phyloP scores from a whole-genome alignment of 495 filamentous ascomycete genomes.

The Tuber magnatum region DNA sequence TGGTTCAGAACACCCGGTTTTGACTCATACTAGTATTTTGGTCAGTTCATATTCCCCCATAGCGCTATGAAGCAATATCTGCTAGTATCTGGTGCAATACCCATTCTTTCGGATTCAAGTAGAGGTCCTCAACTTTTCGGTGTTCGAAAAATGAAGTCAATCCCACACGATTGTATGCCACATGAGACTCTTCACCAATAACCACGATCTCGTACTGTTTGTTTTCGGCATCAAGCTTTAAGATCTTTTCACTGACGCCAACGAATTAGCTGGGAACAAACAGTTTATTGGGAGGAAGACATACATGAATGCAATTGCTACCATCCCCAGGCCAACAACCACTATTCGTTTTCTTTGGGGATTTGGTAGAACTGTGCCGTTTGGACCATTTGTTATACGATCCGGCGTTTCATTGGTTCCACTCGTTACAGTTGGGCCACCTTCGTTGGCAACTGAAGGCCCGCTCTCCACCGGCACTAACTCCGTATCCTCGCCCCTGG shows the following conservation, averaged over 20 bases:
- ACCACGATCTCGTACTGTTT: conserved; percentile 80
- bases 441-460: conserved; percentile 3
- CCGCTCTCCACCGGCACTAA: neutral
- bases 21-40: conserved; percentile 41
- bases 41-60: neutral
- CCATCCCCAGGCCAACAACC: conserved; percentile 90
- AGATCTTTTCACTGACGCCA: conserved; percentile 72
- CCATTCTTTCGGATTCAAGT: conserved; percentile 86
- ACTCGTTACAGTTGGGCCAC: neutral
- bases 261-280: neutral
- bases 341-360: conserved; percentile 61
- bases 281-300: conserved; percentile 30
- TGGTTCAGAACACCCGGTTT: conserved; percentile 63
- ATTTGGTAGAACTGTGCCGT: neutral
- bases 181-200: conserved; percentile 83
- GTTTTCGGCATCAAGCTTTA: conserved; percentile 72
- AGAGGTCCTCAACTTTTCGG: conserved; percentile 79
- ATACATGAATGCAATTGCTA: conserved; percentile 89
- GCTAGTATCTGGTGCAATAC: conserved; percentile 46
- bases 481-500: neutral
- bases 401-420: neutral
- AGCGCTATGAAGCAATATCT: neutral
- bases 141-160: conserved; percentile 90
- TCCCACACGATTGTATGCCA: conserved; percentile 96
- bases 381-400: neutral